phyloP scores from a whole-genome alignment of 2,329 filamentous ascomycete species.

The Botrytis fragariae region DNA sequence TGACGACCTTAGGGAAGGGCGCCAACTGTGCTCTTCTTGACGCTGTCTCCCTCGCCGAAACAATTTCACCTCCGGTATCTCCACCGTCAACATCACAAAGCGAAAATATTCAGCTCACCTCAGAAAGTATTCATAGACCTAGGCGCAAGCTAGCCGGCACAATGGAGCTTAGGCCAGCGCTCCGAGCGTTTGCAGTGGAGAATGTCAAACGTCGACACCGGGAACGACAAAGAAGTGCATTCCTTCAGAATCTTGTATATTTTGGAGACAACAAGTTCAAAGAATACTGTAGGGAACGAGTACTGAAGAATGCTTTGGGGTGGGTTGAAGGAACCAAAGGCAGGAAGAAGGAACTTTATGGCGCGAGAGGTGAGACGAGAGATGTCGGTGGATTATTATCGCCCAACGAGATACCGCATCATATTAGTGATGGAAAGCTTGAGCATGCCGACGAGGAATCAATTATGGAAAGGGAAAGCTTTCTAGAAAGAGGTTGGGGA shows the following conservation, averaged over 20 bases:
- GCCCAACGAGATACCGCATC: not conserved
- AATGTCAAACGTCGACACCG: slow-evolving; percentile 31
- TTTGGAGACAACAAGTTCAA: slow-evolving; percentile 32
- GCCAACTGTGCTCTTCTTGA: slow-evolving; percentile 36
- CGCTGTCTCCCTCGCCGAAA: slow-evolving; percentile 31
- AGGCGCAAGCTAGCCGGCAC: not conserved
- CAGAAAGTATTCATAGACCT: not conserved
- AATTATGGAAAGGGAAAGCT: slow-evolving; percentile 15
- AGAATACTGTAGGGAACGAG: slow-evolving; percentile 28
- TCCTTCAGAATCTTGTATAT: slow-evolving; percentile 34
- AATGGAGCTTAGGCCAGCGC: slow-evolving; percentile 16
- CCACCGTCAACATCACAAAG: not conserved
- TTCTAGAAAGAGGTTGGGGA: slow-evolving; percentile 16
- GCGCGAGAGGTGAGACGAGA: slow-evolving; percentile 11
- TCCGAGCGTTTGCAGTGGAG: slow-evolving; percentile 26
- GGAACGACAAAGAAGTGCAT: slow-evolving; percentile 29
- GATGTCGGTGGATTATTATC: slow-evolving; percentile 14
- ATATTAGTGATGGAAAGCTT: not conserved
- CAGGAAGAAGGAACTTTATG: slow-evolving; percentile 16
- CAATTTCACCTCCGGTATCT: slow-evolving; percentile 13
- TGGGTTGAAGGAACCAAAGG: slow-evolving; percentile 26
- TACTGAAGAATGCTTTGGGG: slow-evolving; percentile 30
- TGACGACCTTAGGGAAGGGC: slow-evolving; percentile 34
- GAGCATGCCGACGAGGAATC: slow-evolving; percentile 2
- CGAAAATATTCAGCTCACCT: not conserved